Conservation (phyloP, 2,329 filamentous ascomycete genomes). For the Colletotrichum gigasporum region DNA sequence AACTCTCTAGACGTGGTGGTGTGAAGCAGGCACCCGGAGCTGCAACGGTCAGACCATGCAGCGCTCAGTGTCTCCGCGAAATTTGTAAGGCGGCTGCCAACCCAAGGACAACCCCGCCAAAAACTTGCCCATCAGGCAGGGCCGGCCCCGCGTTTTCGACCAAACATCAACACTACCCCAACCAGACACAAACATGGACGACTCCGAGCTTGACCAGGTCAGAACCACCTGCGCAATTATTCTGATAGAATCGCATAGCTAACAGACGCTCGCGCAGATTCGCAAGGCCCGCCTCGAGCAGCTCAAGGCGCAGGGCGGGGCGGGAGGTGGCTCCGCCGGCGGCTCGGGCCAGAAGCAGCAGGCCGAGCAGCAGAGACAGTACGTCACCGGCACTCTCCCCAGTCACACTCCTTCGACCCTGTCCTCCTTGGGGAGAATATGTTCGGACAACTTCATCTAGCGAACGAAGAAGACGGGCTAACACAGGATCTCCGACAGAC, state of each 20-base stretch:
- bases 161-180: constrained; percentile 26
- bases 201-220: constrained; percentile 55
- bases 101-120: constrained; percentile 28
- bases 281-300: constrained; percentile 92
- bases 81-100: constrained; percentile 13
- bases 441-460: neutral
- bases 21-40: no score
- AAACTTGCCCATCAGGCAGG: constrained; percentile 27
- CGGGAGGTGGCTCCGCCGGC: constrained; percentile 54
- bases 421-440: no score
- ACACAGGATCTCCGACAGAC: constrained; percentile 47
- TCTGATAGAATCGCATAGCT: neutral
- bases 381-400: constrained; percentile 30
- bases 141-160: constrained; percentile 26
- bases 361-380: constrained; percentile 62
- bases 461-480: constrained; percentile 31
- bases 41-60: neutral
- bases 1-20: no score
- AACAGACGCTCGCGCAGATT: constrained; percentile 67
- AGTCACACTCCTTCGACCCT: no score
- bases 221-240: neutral
- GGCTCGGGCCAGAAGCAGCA: constrained; percentile 69
- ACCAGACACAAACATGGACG: constrained; percentile 46
- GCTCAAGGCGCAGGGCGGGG: constrained; percentile 77
- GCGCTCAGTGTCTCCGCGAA: neutral